Evolutionary conservation across 192 early-diverging fungal genomes (phyloP), one percentile per base, ranked within the genome.

Genomic region (Allomyces arbusculus): DNA sequence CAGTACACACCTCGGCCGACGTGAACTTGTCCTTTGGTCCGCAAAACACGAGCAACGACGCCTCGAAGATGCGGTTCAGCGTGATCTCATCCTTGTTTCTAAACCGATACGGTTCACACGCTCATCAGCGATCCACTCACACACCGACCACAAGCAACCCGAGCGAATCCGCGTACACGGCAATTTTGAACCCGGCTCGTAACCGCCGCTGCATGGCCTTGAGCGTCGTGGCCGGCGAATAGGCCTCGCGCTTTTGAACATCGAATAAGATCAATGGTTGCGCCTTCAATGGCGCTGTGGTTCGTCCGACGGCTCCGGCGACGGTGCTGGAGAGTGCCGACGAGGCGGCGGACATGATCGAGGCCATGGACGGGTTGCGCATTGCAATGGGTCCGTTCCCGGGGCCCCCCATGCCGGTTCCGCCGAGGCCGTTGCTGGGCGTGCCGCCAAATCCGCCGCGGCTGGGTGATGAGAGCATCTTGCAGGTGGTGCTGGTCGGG

Each of bases 11-110:
- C 73, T 82, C 82, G 23, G 77, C 69, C 65, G 78, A 77, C 26
- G 79, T 74, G 68, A 84, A 84, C 71, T 82, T 82, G 70, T 84
- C 82, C 23, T 72, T 23, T 58, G 82, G 82, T 24, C 73, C 79
- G 20, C 82, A 82, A 70, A 84, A 81, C 23, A 84, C 71, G 24
- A 84, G 63, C 8, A 84, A 67, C 26, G 72, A 72, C 23, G 78
- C 68, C 23, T 84, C 81, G 28, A 62, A 64, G 7, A 84, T 40
- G 68, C 80, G 81, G 22, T 70, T 66, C 14, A 72, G 45, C 61
- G 64, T 79, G 72, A 83, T 77, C 61, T 82, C 82, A 3, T 84
- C 80, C 64, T 83, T 84, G 70, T 71, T 80, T 58, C 81, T 82
- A 63, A 16, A 8, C 62, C 68, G 82, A 40, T 7, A 3, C 33